phyloP scores from a whole-genome alignment of 495 filamentous ascomycete genomes.

The Neurospora sp. region DNA sequence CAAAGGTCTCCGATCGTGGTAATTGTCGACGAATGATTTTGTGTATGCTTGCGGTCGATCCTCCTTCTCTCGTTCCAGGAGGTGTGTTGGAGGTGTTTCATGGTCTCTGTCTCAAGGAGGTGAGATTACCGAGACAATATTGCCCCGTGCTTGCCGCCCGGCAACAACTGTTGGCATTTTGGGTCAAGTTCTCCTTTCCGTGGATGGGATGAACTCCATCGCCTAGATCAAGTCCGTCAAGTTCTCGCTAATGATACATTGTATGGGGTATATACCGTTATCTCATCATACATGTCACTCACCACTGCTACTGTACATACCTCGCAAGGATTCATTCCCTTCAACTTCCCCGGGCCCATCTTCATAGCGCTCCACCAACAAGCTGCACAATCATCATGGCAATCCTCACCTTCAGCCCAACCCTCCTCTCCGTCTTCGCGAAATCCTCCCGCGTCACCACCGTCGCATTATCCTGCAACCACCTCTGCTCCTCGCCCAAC shows the following conservation, averaged over 20 bases:
- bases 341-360: not conserved
- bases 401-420: constrained; percentile 73
- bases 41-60: not conserved
- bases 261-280: constrained; percentile 9
- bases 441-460: constrained; percentile 65
- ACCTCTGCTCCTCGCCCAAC: constrained; percentile 66
- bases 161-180: too few relatives aligned
- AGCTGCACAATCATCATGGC: constrained; percentile 83
- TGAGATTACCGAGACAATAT: not conserved
- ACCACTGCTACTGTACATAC: not conserved
- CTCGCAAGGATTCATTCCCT: not conserved
- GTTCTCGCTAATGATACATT: not conserved
- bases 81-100: constrained; percentile 14
- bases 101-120: not conserved
- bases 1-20: not conserved
- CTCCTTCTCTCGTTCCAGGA: constrained; percentile 7
- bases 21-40: not conserved
- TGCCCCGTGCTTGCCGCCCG: not conserved
- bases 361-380: constrained; percentile 58
- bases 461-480: constrained; percentile 63
- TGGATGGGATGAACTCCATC: not conserved
- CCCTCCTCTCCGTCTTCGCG: constrained; percentile 65
- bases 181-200: not conserved
- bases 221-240: not conserved
- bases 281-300: constrained; percentile 1